These are phyloP conservation scores for Gracilariopsis chorda DNA, from an alignment of 23 red algal species.

Conservation along the genomic window DNA sequence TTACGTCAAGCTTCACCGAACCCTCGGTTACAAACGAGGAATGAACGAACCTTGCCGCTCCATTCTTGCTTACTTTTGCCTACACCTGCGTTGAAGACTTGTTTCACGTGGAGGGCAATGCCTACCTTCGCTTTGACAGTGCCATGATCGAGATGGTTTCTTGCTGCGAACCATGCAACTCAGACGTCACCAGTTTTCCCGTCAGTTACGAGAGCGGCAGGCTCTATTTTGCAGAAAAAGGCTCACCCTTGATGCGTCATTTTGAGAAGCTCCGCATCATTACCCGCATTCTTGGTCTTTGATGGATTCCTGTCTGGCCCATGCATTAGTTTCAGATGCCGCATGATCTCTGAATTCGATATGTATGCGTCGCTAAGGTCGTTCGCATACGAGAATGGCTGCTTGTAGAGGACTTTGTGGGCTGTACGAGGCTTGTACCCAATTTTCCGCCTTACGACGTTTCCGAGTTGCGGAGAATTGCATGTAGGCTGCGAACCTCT, in stretches of 20 bases:
- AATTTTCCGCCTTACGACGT: no score
- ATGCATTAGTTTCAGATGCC: conserved; percentile 70
- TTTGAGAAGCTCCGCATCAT: conserved; percentile 56
- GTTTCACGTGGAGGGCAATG: conserved; percentile 71
- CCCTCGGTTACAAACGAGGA: conserved; percentile 65
- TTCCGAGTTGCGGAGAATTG: no score
- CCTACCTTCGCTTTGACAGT: conserved; percentile 48
- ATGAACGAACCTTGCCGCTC: conserved; percentile 86
- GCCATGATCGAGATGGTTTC: conserved; percentile 42
- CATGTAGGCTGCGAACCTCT: no score
- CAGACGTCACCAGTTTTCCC: conserved; percentile 1
- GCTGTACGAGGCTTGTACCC: no score
- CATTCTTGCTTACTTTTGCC: conserved; percentile 67
- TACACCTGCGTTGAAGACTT: conserved; percentile 8
- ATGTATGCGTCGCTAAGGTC: no score
- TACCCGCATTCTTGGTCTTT: conserved; percentile 46
- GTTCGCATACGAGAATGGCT: no score
- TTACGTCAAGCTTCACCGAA: conserved; percentile 65
- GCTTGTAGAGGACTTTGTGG: no score
- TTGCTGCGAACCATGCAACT: conserved; percentile 11
- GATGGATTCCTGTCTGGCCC: conserved; percentile 80
- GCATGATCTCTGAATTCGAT: conserved; percentile 26
- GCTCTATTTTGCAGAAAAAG: conserved; percentile 58
- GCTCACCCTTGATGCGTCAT: conserved; percentile 44
- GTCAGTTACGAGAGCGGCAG: conserved; percentile 36